Conservation (phyloP, 2,329 filamentous ascomycete species). For the Hymenoscyphus fructigenus region DNA sequence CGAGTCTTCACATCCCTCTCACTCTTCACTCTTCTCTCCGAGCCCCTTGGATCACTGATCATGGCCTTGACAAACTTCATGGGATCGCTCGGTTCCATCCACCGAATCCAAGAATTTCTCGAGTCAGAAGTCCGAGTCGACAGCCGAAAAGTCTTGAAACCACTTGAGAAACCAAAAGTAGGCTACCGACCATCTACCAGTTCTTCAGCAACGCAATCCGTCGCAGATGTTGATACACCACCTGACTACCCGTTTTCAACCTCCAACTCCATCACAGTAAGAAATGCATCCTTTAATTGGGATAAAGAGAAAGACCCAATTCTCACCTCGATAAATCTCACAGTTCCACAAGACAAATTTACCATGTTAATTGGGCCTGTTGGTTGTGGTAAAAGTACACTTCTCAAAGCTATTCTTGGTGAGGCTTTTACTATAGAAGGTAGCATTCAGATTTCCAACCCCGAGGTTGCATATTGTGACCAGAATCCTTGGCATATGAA, state of each 20-base stretch:
- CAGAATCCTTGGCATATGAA: conserved; percentile 48
- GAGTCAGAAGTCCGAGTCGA: conserved; percentile 21
- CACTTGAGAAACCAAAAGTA: background rate
- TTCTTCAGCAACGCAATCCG: background rate
- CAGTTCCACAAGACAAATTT: conserved; percentile 15
- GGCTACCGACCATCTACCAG: background rate
- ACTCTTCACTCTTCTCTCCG: conserved; percentile 40
- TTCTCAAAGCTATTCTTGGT: conserved; percentile 33
- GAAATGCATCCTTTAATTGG: conserved; percentile 24
- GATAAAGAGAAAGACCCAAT: conserved; percentile 8
- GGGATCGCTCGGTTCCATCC: conserved; percentile 40
- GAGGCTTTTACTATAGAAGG: conserved; percentile 21
- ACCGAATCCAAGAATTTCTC: conserved; percentile 39
- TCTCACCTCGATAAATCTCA: conserved; percentile 20
- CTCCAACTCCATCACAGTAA: conserved; percentile 1
- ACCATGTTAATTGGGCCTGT: conserved; percentile 36
- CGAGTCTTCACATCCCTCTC: conserved; percentile 42
- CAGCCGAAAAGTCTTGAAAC: conserved; percentile 13
- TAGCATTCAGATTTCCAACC: conserved; percentile 14
- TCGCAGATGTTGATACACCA: background rate
- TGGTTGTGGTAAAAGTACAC: conserved; percentile 35
- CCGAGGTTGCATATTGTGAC: conserved; percentile 42
- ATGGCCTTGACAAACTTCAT: conserved; percentile 39
- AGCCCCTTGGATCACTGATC: conserved; percentile 42
- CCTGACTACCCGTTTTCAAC: conserved; percentile 1